A percentile compares a stretch with the other conserved stretches of the same genome.
These are phyloP conservation scores for Spathaspora boniae DNA, from an alignment of 805 yeast species.

Conservation along the genomic window DNA sequence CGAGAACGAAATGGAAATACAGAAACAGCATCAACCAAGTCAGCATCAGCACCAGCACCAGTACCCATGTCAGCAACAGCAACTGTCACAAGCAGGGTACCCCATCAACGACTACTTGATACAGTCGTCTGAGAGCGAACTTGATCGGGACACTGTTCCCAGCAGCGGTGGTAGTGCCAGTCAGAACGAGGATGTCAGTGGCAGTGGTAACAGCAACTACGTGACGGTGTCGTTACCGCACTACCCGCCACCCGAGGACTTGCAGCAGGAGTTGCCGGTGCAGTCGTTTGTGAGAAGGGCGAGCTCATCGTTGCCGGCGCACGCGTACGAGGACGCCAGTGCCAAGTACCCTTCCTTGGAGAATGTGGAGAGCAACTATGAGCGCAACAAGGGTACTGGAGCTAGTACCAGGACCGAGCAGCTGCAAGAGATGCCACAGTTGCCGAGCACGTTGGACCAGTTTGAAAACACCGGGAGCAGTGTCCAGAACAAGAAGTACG, in stretches of 20 bases:
- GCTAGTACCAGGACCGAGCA: too few species aligned
- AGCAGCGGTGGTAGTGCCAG: too few species aligned
- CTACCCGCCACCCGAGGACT: constrained; percentile 10
- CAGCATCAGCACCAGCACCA: constrained; percentile 2
- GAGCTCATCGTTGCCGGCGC: constrained; percentile 9
- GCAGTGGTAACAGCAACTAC: too few species aligned
- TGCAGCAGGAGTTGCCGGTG: constrained; percentile 4
- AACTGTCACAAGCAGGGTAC: constrained; percentile 1
- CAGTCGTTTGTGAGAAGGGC: constrained; percentile 7
- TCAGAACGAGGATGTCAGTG: too few species aligned
- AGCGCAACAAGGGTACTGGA: not conserved
- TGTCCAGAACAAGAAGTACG: constrained; percentile 11
- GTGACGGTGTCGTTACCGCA: constrained; percentile 8
- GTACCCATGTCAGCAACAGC: constrained; percentile 2
- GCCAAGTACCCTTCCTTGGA: constrained; percentile 11
- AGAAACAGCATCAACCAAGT: not conserved
- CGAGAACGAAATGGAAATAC: constrained; percentile 5
- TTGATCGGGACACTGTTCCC: too few species aligned
- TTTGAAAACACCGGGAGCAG: constrained; percentile 7
- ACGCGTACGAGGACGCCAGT: constrained; percentile 13
- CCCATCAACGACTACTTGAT: constrained; percentile 5
- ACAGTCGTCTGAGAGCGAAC: constrained; percentile 1
- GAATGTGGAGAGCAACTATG: constrained; percentile 8
- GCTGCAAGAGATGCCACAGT: constrained; percentile 6
- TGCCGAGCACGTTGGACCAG: constrained; percentile 5